Percentiles rank a stretch among this genome's conserved stretches.
Conservation (phyloP, 208 protist species). For the Crithidia mellificae region DNA sequence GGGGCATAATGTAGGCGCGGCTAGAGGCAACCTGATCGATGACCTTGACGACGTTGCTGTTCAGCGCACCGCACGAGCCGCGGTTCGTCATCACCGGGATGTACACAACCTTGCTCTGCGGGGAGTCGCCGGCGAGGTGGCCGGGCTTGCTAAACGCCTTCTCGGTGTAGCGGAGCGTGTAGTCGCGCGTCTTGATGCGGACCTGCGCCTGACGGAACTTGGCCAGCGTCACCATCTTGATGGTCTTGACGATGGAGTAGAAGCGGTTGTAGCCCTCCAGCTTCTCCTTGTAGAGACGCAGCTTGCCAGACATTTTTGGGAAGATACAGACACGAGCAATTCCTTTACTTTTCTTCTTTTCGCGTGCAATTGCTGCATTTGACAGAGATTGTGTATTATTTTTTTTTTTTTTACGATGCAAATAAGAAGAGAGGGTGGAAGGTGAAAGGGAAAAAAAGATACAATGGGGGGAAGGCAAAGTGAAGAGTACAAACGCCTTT, state of each 20-base stretch:
- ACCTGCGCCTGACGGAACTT: conserved; percentile 81
- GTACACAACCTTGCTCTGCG: conserved; percentile 59
- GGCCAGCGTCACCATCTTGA: conserved; percentile 92
- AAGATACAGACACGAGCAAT: conserved; percentile 14
- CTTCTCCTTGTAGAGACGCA: conserved; percentile 92
- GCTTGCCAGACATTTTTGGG: conserved; percentile 89
- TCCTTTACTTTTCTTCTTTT: conserved; percentile 23
- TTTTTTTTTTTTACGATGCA: background rate
- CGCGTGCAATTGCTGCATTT: conserved; percentile 4
- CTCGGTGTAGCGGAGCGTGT: conserved; percentile 88
- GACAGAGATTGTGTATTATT: background rate
- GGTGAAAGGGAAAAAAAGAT: too few relatives aligned
- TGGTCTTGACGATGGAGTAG: conserved; percentile 92
- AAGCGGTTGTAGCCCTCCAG: conserved; percentile 91
- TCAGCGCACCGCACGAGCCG: conserved; percentile 87
- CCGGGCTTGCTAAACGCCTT: conserved; percentile 83
- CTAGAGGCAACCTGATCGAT: conserved; percentile 60
- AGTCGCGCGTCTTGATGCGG: conserved; percentile 85
- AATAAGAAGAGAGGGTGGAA: too few relatives aligned
- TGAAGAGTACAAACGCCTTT: too few relatives aligned
- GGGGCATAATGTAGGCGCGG: conserved; percentile 69
- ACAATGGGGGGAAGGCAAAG: too few relatives aligned
- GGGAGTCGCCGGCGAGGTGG: conserved; percentile 23
- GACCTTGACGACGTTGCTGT: conserved; percentile 77
- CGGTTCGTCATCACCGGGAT: conserved; percentile 91